phyloP scores from a whole-genome alignment of 1,284 basidiomycete species.

The Cronartium quercuum region DNA sequence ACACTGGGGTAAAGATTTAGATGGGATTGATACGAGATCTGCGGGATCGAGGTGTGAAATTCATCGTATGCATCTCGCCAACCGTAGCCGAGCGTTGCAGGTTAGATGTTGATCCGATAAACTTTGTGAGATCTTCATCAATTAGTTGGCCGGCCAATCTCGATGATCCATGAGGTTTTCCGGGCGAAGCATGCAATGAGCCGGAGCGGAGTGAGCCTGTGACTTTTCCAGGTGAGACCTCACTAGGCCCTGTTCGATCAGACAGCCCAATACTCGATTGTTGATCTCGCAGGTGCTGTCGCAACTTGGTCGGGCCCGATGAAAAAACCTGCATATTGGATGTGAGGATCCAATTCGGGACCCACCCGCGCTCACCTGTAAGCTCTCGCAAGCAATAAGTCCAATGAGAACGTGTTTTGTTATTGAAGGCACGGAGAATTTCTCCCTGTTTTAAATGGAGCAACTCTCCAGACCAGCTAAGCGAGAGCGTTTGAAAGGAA shows the following conservation, averaged over 20 bases:
- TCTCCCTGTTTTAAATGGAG: conserved; percentile 17
- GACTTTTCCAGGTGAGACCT: not conserved
- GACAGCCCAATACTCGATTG: conserved; percentile 4
- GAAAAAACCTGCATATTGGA: conserved; percentile 15
- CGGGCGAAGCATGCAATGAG: not conserved
- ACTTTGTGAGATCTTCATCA: not conserved
- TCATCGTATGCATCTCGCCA: not conserved
- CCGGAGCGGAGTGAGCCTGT: not conserved
- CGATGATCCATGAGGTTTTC: not conserved
- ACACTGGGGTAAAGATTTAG: too few relatives aligned
- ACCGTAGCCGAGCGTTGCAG: conserved; percentile 17
- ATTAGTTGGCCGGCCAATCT: not conserved
- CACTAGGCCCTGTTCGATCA: not conserved
- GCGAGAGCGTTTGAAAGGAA: conserved; percentile 12
- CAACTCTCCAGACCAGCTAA: conserved; percentile 34
- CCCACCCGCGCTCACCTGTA: conserved; percentile 28
- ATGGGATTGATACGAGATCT: conserved; percentile 7
- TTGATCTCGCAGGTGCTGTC: not conserved
- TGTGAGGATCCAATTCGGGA: conserved; percentile 33
- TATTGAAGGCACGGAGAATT: conserved; percentile 16
- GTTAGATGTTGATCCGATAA: not conserved
- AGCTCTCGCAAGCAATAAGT: conserved; percentile 29
- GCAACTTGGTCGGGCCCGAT: not conserved
- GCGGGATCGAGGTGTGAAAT: conserved; percentile 17
- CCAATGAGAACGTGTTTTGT: conserved; percentile 31